These are phyloP conservation scores for Leishmania lainsoni DNA, from an alignment of 208 protist genomes.

Conservation along the genomic window DNA sequence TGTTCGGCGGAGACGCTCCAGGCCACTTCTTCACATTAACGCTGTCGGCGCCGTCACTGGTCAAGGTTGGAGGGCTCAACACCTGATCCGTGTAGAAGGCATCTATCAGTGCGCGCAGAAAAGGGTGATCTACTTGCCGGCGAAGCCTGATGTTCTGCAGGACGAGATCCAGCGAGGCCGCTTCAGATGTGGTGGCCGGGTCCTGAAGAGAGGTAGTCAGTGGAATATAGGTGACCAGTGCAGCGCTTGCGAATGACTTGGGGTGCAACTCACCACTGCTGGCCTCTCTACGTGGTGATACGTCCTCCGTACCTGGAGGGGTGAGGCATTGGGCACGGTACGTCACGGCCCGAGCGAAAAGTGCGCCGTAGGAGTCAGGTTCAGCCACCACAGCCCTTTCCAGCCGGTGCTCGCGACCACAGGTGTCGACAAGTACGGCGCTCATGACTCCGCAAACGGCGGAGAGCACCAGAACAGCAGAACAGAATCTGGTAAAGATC, in stretches of 20 bases:
- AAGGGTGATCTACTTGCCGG: constrained; percentile 24
- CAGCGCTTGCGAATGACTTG: neutral
- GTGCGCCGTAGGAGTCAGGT: constrained; percentile 18
- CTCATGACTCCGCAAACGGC: constrained; percentile 4
- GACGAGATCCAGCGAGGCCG: constrained; percentile 1
- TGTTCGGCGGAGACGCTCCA: neutral
- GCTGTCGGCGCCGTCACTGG: neutral
- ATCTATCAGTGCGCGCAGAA: constrained; percentile 25
- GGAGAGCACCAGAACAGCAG: neutral
- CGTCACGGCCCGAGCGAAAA: constrained; percentile 15
- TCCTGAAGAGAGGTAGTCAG: constrained; percentile 23
- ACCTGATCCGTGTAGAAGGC: constrained; percentile 26
- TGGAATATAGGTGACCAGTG: constrained; percentile 30
- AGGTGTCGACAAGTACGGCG: constrained; percentile 9
- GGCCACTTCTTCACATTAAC: neutral
- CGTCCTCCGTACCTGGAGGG: neutral
- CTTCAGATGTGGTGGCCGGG: constrained; percentile 1
- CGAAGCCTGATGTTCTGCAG: constrained; percentile 19
- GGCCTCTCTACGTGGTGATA: too few species aligned
- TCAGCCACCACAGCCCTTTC: constrained; percentile 1
- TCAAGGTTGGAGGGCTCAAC: neutral
- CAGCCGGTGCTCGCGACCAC: constrained; percentile 19
- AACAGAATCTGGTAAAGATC: neutral
- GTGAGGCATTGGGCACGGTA: constrained; percentile 8
- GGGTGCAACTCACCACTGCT: neutral